Conservation (phyloP, 2,329 filamentous ascomycete species). For the Tolypocladium paradoxum region DNA sequence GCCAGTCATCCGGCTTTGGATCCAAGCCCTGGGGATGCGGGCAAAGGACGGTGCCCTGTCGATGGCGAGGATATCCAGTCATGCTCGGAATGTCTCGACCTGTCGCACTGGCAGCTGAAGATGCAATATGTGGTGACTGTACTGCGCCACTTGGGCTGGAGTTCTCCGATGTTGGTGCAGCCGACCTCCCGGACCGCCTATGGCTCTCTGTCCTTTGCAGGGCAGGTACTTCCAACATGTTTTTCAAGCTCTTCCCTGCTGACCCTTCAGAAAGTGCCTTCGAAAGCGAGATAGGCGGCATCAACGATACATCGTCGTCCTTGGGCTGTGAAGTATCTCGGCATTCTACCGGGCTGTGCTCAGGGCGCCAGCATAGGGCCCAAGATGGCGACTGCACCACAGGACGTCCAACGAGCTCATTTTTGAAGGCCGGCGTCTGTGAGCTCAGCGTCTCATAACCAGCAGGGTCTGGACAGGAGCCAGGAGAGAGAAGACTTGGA, state of each 20-base stretch:
- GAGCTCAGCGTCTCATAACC: not conserved
- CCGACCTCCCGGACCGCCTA: not conserved
- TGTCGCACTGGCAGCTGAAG: not conserved
- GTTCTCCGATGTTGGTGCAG: too few relatives aligned
- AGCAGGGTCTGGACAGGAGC: not conserved
- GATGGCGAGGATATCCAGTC: constrained; percentile 5
- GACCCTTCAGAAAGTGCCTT: not conserved
- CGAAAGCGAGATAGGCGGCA: not conserved
- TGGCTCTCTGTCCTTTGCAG: not conserved
- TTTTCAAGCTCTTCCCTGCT: not conserved
- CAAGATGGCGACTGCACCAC: not conserved
- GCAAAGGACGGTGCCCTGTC: constrained; percentile 6
- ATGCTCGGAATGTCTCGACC: constrained; percentile 5
- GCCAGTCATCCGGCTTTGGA: constrained; percentile 6
- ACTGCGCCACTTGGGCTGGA: not conserved
- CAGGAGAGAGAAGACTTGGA: not conserved
- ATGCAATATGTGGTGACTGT: not conserved
- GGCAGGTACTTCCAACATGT: not conserved
- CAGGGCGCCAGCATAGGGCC: not conserved
- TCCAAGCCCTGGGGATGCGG: not conserved
- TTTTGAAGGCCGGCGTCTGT: not conserved
- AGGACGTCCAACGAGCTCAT: not conserved
- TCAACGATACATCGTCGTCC: not conserved
- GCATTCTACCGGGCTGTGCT: not conserved
- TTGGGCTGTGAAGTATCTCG: not conserved